Percentiles rank a stretch among this genome's conserved stretches.
Conservation (phyloP, 345 rosid species). For the Aegle marmelos region DNA sequence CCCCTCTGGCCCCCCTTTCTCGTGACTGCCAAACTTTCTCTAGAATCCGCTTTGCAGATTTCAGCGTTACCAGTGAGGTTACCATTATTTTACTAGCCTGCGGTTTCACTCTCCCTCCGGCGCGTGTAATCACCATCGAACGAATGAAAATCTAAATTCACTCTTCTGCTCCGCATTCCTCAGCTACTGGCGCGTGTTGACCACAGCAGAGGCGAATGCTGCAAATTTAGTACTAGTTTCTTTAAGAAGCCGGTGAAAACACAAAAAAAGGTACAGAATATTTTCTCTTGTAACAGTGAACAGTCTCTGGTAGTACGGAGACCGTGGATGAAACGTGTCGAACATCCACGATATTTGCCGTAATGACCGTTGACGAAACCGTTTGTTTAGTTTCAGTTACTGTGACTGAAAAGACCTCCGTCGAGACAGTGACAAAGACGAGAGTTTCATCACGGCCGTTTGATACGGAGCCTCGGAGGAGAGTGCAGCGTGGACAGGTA, state of each 20-base stretch:
- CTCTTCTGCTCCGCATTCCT: no score
- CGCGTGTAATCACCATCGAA: background rate
- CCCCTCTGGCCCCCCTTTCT: background rate
- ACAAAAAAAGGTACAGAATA: slow-evolving; percentile 18
- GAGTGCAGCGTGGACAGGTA: background rate
- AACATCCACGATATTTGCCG: background rate
- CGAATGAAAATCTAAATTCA: background rate
- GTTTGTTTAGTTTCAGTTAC: background rate
- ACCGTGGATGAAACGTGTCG: slow-evolving; percentile 9
- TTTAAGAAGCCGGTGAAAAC: background rate
- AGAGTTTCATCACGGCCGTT: background rate
- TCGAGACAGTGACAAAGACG: background rate
- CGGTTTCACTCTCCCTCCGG: background rate
- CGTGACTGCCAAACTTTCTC: slow-evolving; percentile 12
- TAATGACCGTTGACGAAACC: slow-evolving; percentile 2
- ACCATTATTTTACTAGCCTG: background rate
- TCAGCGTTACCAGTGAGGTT: background rate
- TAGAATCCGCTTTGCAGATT: slow-evolving; percentile 1
- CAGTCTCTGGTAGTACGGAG: background rate
- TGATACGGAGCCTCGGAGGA: background rate
- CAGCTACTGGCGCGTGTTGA: background rate
- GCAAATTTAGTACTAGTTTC: background rate
- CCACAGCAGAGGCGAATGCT: background rate
- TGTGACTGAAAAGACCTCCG: background rate
- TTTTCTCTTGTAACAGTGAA: background rate